These are phyloP conservation scores for Volvariella volvacea DNA, from an alignment of 1,284 basidiomycete species.

Conservation along the genomic window DNA sequence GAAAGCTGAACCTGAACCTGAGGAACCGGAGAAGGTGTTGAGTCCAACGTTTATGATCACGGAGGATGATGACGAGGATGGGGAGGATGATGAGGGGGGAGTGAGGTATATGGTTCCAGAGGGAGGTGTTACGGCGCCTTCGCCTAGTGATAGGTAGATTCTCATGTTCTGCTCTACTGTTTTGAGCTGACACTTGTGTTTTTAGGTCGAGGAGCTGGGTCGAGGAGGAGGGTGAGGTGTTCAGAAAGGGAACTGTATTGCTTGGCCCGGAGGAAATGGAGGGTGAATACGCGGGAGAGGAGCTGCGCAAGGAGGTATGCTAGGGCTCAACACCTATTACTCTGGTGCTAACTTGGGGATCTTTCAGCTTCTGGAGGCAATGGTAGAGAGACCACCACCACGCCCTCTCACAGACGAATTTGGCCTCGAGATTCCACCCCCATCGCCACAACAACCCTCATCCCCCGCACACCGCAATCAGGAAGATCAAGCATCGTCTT, in stretches of 20 bases:
- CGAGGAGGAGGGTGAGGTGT: conserved; percentile 87
- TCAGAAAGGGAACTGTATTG: conserved; percentile 78
- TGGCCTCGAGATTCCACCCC: conserved; percentile 28
- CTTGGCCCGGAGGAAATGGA: conserved; percentile 83
- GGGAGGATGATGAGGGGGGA: conserved; percentile 52
- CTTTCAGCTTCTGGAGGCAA: conserved; percentile 45
- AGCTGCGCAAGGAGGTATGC: conserved; percentile 75
- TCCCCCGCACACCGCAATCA: conserved; percentile 8
- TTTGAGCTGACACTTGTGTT: neutral
- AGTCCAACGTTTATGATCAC: conserved; percentile 65
- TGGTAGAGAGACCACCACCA: conserved; percentile 58
- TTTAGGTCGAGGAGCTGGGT: conserved; percentile 71
- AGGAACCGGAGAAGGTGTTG: conserved; percentile 60
- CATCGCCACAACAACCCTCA: conserved; percentile 11
- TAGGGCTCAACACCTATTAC: conserved; percentile 1
- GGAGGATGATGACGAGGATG: conserved; percentile 45
- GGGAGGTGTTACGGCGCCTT: conserved; percentile 30
- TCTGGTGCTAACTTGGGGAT: conserved; percentile 3
- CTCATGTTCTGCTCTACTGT: neutral
- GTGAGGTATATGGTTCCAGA: conserved; percentile 24
- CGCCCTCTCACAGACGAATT: conserved; percentile 52
- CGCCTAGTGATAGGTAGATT: conserved; percentile 54
- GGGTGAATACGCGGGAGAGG: conserved; percentile 77
- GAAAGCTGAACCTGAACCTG: conserved; percentile 59
- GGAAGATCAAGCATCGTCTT: conserved; percentile 15